Percentiles rank a stretch among this genome's conserved stretches.
These are phyloP conservation scores for Aspergillus sp. DNA, from an alignment of 2,329 filamentous ascomycete species.

Conservation along the genomic window DNA sequence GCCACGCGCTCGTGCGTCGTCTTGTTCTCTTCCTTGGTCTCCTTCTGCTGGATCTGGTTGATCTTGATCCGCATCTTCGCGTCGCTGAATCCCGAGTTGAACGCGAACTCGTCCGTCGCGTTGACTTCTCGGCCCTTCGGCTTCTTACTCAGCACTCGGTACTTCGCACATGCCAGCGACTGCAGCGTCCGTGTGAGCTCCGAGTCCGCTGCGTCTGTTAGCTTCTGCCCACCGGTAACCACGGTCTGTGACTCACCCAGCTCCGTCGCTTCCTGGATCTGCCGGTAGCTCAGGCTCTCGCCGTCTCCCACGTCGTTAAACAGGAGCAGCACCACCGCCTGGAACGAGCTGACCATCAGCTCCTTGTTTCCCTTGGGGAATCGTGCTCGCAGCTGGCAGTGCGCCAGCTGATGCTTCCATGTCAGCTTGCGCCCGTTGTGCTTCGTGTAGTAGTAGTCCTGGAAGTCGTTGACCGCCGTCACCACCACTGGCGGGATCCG, in stretches of 20 bases:
- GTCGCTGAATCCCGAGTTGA: conserved; percentile 69
- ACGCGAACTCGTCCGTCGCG: conserved; percentile 68
- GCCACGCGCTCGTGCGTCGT: conserved; percentile 84
- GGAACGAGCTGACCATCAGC: conserved; percentile 80
- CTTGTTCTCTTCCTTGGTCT: conserved; percentile 90
- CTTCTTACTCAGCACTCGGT: conserved; percentile 72
- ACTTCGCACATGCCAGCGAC: conserved; percentile 84
- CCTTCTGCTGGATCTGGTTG: conserved; percentile 95
- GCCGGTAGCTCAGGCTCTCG: conserved; percentile 61
- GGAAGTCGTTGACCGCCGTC: conserved; percentile 69
- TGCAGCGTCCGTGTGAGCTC: conserved; percentile 88
- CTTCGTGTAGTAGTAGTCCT: conserved; percentile 77
- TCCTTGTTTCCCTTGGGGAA: conserved; percentile 80
- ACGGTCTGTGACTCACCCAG: conserved; percentile 46
- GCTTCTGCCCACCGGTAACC: conserved; percentile 4
- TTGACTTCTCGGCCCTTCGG: conserved; percentile 77
- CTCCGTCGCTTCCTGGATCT: conserved; percentile 65
- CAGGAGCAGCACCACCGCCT: conserved; percentile 79
- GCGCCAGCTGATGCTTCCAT: conserved; percentile 90
- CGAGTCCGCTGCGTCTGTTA: conserved; percentile 46
- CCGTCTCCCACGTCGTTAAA: conserved; percentile 66
- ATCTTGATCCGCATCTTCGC: conserved; percentile 90
- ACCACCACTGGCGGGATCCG: conserved; percentile 67
- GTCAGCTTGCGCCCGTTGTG: conserved; percentile 77
- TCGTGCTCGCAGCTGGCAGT: conserved; percentile 72